Conservation (phyloP, 495 filamentous ascomycete genomes). For the Penicillium flavigenum region DNA sequence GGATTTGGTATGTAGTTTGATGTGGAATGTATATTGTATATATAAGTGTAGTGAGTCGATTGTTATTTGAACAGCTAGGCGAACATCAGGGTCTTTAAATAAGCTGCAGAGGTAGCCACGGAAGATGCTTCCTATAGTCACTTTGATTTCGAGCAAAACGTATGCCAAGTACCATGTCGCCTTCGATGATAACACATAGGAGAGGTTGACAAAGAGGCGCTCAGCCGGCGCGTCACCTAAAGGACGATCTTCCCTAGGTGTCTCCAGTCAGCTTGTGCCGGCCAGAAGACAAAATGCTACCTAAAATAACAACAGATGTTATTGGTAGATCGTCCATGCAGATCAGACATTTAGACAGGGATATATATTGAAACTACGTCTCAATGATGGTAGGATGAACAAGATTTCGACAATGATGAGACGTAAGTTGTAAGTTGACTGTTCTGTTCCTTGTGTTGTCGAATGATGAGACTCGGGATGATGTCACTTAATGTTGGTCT, state of each 20-base stretch:
- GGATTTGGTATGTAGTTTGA: neutral
- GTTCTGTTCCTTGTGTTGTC: neutral
- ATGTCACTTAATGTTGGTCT: neutral
- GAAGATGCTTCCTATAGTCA: neutral
- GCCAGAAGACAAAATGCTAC: neutral
- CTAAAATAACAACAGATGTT: neutral
- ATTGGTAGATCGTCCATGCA: neutral
- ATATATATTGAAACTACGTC: conserved; percentile 6
- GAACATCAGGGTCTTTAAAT: conserved; percentile 7
- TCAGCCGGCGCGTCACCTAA: conserved; percentile 25
- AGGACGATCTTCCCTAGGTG: conserved; percentile 17
- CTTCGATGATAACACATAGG: conserved; percentile 9
- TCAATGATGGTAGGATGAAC: neutral
- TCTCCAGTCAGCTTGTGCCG: neutral
- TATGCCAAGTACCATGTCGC: conserved; percentile 22
- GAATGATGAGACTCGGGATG: neutral
- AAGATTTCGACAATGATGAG: neutral
- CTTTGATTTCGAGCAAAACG: conserved; percentile 4
- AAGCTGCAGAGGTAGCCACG: neutral
- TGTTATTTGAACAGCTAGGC: neutral
- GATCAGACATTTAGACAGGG: neutral
- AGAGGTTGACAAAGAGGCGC: conserved; percentile 15
- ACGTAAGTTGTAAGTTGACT: neutral
- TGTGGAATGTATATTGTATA: neutral
- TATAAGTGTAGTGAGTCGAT: neutral